A percentile compares a stretch with the other conserved stretches of the same genome.
Conservation (phyloP, 2,329 filamentous ascomycete genomes). For the Aspergillus bombycis region DNA sequence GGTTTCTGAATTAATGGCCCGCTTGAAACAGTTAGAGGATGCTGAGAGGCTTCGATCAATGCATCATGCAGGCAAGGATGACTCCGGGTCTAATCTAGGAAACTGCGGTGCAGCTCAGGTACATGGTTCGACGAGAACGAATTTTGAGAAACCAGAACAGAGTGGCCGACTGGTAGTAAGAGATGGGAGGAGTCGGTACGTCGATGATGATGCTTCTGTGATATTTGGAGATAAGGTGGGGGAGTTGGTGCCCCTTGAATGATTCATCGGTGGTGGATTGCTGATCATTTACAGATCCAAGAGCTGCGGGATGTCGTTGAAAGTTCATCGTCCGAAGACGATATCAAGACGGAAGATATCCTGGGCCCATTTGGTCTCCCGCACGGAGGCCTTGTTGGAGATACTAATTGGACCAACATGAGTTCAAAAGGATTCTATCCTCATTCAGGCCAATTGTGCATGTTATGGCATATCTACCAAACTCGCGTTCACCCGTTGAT, state of each 20-base stretch:
- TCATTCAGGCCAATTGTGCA: slow-evolving; percentile 7
- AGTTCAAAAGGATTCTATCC: not conserved
- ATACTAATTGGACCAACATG: not conserved
- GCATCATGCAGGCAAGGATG: not conserved
- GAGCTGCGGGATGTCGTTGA: slow-evolving; percentile 17
- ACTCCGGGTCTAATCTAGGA: not conserved
- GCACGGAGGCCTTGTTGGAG: not conserved
- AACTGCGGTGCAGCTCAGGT: not conserved
- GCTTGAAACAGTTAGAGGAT: slow-evolving; percentile 21
- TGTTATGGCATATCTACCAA: slow-evolving; percentile 22
- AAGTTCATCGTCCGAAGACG: not conserved
- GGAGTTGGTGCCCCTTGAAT: not conserved
- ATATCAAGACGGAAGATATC: not conserved
- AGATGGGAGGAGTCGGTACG: slow-evolving; percentile 19
- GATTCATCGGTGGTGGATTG: not conserved
- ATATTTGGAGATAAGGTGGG: slow-evolving; percentile 21
- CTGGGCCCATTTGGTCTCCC: not conserved
- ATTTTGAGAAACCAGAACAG: not conserved
- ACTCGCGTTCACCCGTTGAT: slow-evolving; percentile 27
- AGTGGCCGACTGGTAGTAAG: slow-evolving; percentile 6
- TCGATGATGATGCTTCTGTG: slow-evolving; percentile 23
- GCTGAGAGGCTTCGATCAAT: not conserved
- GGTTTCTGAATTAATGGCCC: slow-evolving; percentile 19
- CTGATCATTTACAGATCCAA: slow-evolving; percentile 2
- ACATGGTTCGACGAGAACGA: no score